Evolutionary conservation across 176 grass and related monocot species (phyloP).

Genomic region (Cenchrus purpureus): DNA sequence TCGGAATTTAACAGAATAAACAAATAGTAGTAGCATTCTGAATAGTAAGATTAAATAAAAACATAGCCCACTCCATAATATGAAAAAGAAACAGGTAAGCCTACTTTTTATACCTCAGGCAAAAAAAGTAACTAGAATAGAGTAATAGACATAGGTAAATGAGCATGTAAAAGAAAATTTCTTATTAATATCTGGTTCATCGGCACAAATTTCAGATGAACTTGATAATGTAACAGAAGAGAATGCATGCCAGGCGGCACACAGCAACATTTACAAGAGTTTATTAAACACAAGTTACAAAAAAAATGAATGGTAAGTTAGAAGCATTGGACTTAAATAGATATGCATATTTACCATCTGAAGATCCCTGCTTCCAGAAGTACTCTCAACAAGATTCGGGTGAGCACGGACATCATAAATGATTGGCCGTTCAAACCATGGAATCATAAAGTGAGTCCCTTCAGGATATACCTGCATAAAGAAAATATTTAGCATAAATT

Average conservation of each 20-base stretch:
- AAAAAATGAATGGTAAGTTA: neutral
- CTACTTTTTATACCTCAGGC: no score
- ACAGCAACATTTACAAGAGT: neutral
- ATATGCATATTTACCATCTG: constrained; percentile 69
- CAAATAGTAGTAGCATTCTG: neutral
- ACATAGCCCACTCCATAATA: no score
- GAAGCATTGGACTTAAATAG: neutral
- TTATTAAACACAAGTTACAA: neutral
- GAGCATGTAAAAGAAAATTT: no score
- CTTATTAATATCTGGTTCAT: neutral
- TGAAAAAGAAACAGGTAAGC: no score
- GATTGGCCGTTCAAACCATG: constrained; percentile 86
- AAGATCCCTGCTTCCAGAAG: constrained; percentile 86
- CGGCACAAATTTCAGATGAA: neutral
- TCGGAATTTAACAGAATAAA: neutral
- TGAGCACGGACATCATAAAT: constrained; percentile 94
- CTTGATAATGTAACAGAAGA: neutral
- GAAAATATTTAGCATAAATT: neutral
- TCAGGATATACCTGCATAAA: constrained; percentile 76
- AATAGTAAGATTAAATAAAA: neutral
- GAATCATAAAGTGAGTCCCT: constrained; percentile 93
- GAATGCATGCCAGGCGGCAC: neutral
- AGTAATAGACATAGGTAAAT: no score
- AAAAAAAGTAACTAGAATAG: no score
- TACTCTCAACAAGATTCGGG: constrained; percentile 93